These are phyloP conservation scores for Scedosporium aurantiacum DNA, from an alignment of 2,329 filamentous ascomycete genomes.

Conservation along the genomic window DNA sequence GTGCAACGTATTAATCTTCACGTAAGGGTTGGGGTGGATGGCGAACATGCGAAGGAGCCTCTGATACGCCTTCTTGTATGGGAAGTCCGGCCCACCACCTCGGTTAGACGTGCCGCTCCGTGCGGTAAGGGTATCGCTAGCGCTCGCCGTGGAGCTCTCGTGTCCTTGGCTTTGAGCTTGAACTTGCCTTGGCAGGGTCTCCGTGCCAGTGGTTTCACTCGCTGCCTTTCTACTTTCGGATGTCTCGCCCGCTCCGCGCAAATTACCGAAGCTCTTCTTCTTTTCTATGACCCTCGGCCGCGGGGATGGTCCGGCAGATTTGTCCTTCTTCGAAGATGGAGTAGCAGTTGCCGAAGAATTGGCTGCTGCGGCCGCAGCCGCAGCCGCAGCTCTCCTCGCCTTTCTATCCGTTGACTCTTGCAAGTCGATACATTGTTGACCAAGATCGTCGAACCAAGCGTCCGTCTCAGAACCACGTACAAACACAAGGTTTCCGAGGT, in stretches of 20 bases:
- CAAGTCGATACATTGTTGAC: constrained; percentile 53
- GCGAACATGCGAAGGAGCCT: constrained; percentile 77
- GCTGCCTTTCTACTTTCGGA: not conserved
- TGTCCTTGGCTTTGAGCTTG: constrained; percentile 17
- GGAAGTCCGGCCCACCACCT: constrained; percentile 44
- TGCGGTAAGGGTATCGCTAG: constrained; percentile 26
- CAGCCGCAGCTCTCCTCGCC: constrained; percentile 22
- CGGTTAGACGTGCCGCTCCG: constrained; percentile 14
- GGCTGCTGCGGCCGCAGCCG: constrained; percentile 13
- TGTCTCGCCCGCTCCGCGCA: constrained; percentile 19
- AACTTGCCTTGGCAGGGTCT: constrained; percentile 20
- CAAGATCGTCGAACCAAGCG: constrained; percentile 65
- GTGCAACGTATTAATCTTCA: constrained; percentile 72
- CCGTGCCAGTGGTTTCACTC: constrained; percentile 8
- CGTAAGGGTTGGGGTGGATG: constrained; percentile 76
- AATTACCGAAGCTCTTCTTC: constrained; percentile 57
- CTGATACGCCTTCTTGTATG: constrained; percentile 69
- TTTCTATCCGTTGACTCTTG: constrained; percentile 43
- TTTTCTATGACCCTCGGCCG: constrained; percentile 48
- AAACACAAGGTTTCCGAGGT: constrained; percentile 78
- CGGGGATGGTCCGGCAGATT: constrained; percentile 21
- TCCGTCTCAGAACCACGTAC: constrained; percentile 89
- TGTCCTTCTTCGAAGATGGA: constrained; percentile 25
- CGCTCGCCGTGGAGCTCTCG: constrained; percentile 24
- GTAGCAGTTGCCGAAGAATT: constrained; percentile 17